A percentile compares a stretch with the other conserved stretches of the same genome.
Conservation (phyloP, 352 stramenopile species). For the Thalassiosira exigua region DNA sequence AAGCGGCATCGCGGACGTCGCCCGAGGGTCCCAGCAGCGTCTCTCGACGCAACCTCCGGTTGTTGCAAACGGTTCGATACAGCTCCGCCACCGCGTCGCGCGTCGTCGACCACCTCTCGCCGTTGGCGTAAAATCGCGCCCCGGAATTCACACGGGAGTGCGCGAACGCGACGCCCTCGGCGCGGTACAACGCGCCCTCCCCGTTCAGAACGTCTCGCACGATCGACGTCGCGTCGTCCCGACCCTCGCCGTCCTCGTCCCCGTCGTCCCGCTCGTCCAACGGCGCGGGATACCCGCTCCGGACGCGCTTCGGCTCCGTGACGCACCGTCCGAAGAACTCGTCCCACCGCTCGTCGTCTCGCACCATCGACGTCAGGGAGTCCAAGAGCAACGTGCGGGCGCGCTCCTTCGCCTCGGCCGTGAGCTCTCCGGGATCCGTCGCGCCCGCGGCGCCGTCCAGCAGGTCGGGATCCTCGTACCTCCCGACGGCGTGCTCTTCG, state of each 20-base stretch:
- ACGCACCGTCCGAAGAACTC: slow-evolving; percentile 71
- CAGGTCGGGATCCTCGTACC: slow-evolving; percentile 62
- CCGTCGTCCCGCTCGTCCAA: slow-evolving; percentile 36
- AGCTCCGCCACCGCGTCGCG: too few relatives aligned
- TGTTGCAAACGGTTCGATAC: too few relatives aligned
- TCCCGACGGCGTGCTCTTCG: slow-evolving; percentile 38
- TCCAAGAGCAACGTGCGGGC: slow-evolving; percentile 65
- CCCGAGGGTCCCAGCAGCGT: too few relatives aligned
- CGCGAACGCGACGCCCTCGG: slow-evolving; percentile 75
- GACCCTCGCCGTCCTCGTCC: too few relatives aligned
- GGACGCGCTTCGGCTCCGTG: slow-evolving; percentile 71
- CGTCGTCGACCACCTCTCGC: too few relatives aligned
- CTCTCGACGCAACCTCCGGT: too few relatives aligned
- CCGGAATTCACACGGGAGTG: slow-evolving; percentile 51
- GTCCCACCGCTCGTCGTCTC: slow-evolving; percentile 71
- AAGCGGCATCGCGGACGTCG: too few relatives aligned
- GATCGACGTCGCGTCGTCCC: slow-evolving; percentile 29
- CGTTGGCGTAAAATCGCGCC: too few relatives aligned
- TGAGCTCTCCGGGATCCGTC: slow-evolving; percentile 29
- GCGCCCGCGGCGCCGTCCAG: slow-evolving; percentile 11
- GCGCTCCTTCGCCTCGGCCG: slow-evolving; percentile 51
- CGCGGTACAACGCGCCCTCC: slow-evolving; percentile 58
- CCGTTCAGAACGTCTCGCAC: slow-evolving; percentile 50
- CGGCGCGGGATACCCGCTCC: slow-evolving; percentile 50
- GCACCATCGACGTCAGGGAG: slow-evolving; percentile 56